phyloP scores from a whole-genome alignment of 2,329 filamentous ascomycete genomes.

The Venturia oleaginea region DNA sequence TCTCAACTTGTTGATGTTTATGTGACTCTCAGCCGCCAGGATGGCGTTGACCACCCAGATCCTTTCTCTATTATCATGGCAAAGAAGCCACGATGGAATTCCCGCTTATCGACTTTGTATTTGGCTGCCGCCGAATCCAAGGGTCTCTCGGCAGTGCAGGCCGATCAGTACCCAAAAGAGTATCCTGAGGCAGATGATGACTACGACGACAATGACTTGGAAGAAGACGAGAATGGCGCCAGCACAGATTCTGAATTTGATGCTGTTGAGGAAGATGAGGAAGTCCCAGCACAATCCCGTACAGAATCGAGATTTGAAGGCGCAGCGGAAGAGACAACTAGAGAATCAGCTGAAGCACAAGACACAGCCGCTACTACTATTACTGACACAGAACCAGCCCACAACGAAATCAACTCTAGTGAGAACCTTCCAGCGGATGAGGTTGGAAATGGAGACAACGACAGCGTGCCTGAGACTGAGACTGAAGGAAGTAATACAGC shows the following conservation, averaged over 20 bases:
- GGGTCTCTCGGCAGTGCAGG: conserved; percentile 34
- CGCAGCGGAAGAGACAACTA: not conserved
- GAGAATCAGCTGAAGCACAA: not conserved
- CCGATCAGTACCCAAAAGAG: not conserved
- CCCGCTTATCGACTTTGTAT: conserved; percentile 43
- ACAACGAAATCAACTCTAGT: not conserved
- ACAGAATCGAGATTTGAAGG: not conserved
- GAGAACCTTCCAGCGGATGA: not conserved
- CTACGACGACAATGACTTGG: not conserved
- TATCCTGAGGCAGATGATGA: not conserved
- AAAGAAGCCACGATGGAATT: conserved; percentile 44
- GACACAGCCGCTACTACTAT: not conserved
- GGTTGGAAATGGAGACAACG: not conserved
- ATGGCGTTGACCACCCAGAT: conserved; percentile 43
- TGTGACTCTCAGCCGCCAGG: conserved; percentile 49
- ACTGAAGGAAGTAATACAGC: not conserved
- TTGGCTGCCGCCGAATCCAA: conserved; percentile 47
- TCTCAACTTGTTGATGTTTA: conserved; percentile 51
- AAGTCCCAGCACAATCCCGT: not conserved
- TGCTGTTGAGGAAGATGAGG: not conserved
- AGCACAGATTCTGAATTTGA: not conserved
- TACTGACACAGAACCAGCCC: conserved; percentile 6
- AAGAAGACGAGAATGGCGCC: not conserved
- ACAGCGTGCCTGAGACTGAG: not conserved
- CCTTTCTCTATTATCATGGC: conserved; percentile 51